Conservation (phyloP, 805 yeast species). For the Pichia membranifaciens region DNA sequence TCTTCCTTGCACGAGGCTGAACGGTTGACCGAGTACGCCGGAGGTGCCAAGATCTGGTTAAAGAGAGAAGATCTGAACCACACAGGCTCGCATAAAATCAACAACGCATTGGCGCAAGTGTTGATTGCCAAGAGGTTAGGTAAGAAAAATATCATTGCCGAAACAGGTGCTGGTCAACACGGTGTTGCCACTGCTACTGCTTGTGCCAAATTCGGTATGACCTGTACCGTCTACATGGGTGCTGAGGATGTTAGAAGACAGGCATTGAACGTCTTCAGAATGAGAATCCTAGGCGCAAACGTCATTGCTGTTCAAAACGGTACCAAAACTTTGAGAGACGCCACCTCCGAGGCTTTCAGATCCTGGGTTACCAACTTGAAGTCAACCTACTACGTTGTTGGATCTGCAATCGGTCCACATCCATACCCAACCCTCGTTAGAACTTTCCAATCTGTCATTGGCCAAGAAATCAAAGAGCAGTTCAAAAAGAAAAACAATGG, state of each 20-base stretch:
- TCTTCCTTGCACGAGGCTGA: conserved; percentile 88
- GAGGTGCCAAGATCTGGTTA: conserved; percentile 96
- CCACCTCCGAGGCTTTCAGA: conserved; percentile 95
- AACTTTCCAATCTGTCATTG: conserved; percentile 97
- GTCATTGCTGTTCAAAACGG: conserved; percentile 93
- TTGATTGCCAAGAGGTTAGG: conserved; percentile 75
- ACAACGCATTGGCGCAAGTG: conserved; percentile 79
- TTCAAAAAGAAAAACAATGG: conserved; percentile 75
- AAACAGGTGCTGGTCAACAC: conserved; percentile 92
- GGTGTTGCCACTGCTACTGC: conserved; percentile 94
- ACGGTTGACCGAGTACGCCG: conserved; percentile 80
- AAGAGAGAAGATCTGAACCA: conserved; percentile 95
- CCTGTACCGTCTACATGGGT: conserved; percentile 96
- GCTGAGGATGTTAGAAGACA: conserved; percentile 99
- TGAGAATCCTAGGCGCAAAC: conserved; percentile 93
- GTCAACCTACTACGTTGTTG: conserved; percentile 91
- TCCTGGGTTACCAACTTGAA: conserved; percentile 86
- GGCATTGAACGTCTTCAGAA: conserved; percentile 95
- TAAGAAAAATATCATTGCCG: conserved; percentile 73
- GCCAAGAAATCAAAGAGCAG: conserved; percentile 89
- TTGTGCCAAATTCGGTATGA: conserved; percentile 85
- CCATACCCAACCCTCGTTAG: conserved; percentile 98
- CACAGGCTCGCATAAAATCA: conserved; percentile 84
- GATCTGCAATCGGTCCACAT: conserved; percentile 98
- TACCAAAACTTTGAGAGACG: conserved; percentile 93